Evolutionary conservation across 2,329 filamentous ascomycete species (phyloP).

Genomic region (Metarhizium humberi): DNA sequence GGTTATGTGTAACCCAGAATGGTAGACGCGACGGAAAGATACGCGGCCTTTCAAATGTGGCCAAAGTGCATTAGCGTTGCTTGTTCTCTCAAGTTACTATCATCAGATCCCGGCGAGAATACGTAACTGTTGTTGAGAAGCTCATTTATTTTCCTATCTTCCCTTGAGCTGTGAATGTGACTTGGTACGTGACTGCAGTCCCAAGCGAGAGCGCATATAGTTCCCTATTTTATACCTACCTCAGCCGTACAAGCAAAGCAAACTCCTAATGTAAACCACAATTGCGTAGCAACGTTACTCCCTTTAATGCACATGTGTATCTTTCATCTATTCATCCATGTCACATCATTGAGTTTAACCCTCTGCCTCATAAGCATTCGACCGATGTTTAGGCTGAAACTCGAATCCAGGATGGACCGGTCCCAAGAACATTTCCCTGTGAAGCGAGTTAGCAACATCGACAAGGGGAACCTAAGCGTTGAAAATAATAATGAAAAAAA

Average conservation of each 20-base stretch:
- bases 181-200: no score
- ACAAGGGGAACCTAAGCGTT: neutral
- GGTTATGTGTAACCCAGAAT: neutral
- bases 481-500: neutral
- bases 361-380: constrained; percentile 76
- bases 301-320: neutral
- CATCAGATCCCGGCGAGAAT: no score
- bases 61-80: neutral
- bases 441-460: constrained; percentile 9
- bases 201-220: no score
- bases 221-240: neutral
- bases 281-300: neutral
- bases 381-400: constrained; percentile 97
- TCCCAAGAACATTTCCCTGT: constrained; percentile 93
- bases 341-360: constrained; percentile 32
- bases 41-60: neutral
- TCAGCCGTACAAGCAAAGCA: neutral
- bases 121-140: no score
- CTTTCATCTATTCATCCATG: neutral
- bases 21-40: neutral
- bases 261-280: neutral
- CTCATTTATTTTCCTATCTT: no score
- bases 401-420: constrained; percentile 83
- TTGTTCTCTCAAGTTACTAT: neutral
- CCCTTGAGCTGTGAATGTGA: no score